Percentiles rank a stretch among this genome's conserved stretches.
Conservation (phyloP, 2,329 filamentous ascomycete genomes). For the Cladosporium halotolerans region DNA sequence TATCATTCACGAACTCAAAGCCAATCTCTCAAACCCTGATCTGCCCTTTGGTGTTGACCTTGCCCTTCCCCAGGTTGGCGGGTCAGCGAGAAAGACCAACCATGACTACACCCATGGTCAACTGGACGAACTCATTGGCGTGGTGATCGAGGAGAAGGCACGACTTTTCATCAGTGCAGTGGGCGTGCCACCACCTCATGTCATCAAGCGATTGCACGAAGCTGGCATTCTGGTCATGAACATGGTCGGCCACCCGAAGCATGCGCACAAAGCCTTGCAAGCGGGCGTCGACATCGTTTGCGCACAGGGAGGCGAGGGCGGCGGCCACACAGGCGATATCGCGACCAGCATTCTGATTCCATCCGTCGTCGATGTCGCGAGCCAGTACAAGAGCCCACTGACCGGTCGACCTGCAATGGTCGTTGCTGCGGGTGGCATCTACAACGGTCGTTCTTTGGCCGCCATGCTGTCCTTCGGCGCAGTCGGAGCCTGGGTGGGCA, state of each 20-base stretch:
- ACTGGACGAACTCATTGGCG: conserved; percentile 79
- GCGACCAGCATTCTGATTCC: conserved; percentile 82
- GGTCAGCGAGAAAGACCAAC: conserved; percentile 78
- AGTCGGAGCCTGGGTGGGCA: conserved; percentile 87
- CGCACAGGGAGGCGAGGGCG: conserved; percentile 87
- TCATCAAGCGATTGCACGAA: conserved; percentile 71
- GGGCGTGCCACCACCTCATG: conserved; percentile 68
- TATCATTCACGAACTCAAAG: conserved; percentile 83
- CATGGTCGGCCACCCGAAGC: conserved; percentile 90
- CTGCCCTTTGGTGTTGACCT: conserved; percentile 89
- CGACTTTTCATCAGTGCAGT: conserved; percentile 82
- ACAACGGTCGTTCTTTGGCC: conserved; percentile 74
- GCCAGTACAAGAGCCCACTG: conserved; percentile 63
- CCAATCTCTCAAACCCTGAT: conserved; percentile 56
- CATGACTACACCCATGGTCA: conserved; percentile 92
- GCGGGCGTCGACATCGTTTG: conserved; percentile 86
- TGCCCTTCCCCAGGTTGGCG: conserved; percentile 82
- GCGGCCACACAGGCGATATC: conserved; percentile 85
- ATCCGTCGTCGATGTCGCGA: conserved; percentile 76
- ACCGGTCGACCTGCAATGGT: conserved; percentile 68
- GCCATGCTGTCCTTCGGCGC: conserved; percentile 82
- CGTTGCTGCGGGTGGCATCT: conserved; percentile 82
- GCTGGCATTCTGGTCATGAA: conserved; percentile 88
- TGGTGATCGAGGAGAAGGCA: conserved; percentile 78
- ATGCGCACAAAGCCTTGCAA: conserved; percentile 81